Conservation (phyloP, 2,329 filamentous ascomycete species). For the Neurospora sp. region DNA sequence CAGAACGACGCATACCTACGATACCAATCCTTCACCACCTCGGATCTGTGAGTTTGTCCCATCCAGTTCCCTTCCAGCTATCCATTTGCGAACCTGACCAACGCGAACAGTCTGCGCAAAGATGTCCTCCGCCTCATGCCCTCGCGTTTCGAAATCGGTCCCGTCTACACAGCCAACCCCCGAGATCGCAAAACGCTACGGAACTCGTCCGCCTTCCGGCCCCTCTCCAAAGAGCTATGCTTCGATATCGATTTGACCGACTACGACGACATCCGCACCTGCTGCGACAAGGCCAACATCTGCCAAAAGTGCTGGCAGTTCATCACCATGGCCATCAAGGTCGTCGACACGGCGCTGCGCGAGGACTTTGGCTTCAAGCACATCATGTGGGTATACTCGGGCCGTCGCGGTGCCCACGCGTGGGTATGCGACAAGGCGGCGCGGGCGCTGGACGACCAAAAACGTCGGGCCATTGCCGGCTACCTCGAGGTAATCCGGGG, state of each 20-base stretch:
- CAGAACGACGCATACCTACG: constrained; percentile 84
- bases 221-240: constrained; percentile 85
- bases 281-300: constrained; percentile 87
- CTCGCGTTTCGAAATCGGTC: constrained; percentile 93
- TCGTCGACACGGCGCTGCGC: constrained; percentile 74
- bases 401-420: constrained; percentile 89
- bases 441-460: constrained; percentile 73
- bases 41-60: constrained; percentile 35
- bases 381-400: constrained; percentile 98
- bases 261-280: constrained; percentile 94
- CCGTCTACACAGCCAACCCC: constrained; percentile 91
- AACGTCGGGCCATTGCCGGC: constrained; percentile 72
- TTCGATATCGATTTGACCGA: constrained; percentile 99
- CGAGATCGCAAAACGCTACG: constrained; percentile 82
- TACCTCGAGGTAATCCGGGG: constrained; percentile 89
- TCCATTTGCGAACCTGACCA: constrained; percentile 2
- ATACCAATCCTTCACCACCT: constrained; percentile 61
- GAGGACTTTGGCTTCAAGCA: constrained; percentile 97
- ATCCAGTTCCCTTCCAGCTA: background rate
- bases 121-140: constrained; percentile 83
- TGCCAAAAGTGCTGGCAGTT: constrained; percentile 94
- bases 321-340: constrained; percentile 95
- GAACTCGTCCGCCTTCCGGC: constrained; percentile 72
- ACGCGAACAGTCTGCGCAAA: constrained; percentile 59
- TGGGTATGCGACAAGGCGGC: constrained; percentile 94